A percentile compares a stretch with the other conserved stretches of the same genome.
phyloP scores from a whole-genome alignment of 1,284 basidiomycete genomes.

The Trichosporon sp. region DNA sequence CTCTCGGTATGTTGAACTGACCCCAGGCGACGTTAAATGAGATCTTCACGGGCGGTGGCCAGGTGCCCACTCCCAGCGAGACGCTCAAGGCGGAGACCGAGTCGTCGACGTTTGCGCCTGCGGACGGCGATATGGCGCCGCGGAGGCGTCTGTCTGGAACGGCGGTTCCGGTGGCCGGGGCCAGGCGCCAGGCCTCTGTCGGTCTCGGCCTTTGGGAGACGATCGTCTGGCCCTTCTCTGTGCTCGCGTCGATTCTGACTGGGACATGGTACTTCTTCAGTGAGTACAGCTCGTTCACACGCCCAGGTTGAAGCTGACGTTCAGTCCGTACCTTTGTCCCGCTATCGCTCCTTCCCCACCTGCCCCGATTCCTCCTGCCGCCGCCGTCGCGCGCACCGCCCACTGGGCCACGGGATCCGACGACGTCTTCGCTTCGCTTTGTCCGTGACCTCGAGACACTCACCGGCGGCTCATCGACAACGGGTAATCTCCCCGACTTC shows the following conservation, averaged over 20 bases:
- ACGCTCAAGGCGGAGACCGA: constrained; percentile 14
- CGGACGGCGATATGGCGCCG: constrained; percentile 14
- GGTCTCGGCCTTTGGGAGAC: constrained; percentile 23
- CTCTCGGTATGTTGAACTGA: not conserved
- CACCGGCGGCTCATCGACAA: constrained; percentile 29
- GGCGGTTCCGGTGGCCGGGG: not conserved
- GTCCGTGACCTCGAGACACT: constrained; percentile 41
- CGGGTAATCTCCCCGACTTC: constrained; percentile 65
- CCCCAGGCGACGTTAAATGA: constrained; percentile 35
- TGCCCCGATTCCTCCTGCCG: constrained; percentile 46
- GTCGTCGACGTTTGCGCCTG: constrained; percentile 15
- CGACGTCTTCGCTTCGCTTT: constrained; percentile 31
- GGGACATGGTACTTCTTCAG: constrained; percentile 49
- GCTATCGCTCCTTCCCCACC: constrained; percentile 39
- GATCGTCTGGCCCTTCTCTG: constrained; percentile 35
- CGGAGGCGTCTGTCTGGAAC: constrained; percentile 22
- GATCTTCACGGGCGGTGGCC: constrained; percentile 31
- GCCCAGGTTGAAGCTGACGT: not conserved
- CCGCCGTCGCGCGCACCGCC: constrained; percentile 27
- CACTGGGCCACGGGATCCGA: constrained; percentile 31
- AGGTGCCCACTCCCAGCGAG: not conserved
- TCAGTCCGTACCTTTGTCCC: constrained; percentile 46
- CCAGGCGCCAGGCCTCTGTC: constrained; percentile 5
- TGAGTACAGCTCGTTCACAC: constrained; percentile 22
- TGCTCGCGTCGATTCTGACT: constrained; percentile 37